Percentiles rank a stretch among this genome's conserved stretches.
Evolutionary conservation across 2,329 filamentous ascomycete genomes (phyloP).

Genomic region (Xylariaceae sp.): DNA sequence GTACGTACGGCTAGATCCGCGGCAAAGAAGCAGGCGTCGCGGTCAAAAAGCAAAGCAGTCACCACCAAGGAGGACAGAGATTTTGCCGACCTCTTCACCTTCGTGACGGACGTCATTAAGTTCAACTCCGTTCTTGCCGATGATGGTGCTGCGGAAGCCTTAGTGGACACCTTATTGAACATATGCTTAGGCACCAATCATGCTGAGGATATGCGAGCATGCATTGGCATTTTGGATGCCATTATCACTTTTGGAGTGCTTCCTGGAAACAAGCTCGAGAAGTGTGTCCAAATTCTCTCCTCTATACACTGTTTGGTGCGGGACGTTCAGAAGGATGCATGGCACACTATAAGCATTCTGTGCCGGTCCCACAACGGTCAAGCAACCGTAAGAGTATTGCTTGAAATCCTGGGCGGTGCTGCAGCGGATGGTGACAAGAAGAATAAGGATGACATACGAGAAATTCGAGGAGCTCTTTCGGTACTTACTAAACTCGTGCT

Average conservation of each 20-base stretch:
- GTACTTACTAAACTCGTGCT: slow-evolving; percentile 69
- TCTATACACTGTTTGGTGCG: slow-evolving; percentile 73
- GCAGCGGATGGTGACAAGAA: slow-evolving; percentile 53
- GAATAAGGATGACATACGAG: slow-evolving; percentile 60
- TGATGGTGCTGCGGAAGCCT: slow-evolving; percentile 64
- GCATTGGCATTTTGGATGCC: slow-evolving; percentile 71
- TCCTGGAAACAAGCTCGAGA: slow-evolving; percentile 65
- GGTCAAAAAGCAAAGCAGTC: slow-evolving; percentile 51
- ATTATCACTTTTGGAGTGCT: slow-evolving; percentile 77
- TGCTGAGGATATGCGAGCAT: slow-evolving; percentile 69
- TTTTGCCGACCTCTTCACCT: slow-evolving; percentile 68
- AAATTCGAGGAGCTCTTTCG: slow-evolving; percentile 67
- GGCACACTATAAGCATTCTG: slow-evolving; percentile 73
- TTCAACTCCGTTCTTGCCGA: slow-evolving; percentile 75
- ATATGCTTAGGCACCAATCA: slow-evolving; percentile 74
- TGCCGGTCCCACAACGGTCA: slow-evolving; percentile 78
- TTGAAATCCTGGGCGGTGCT: slow-evolving; percentile 65
- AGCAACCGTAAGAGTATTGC: slow-evolving; percentile 68
- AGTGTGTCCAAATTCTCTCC: slow-evolving; percentile 73
- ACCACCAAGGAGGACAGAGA: slow-evolving; percentile 64
- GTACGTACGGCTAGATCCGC: slow-evolving; percentile 57
- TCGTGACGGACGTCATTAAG: slow-evolving; percentile 73
- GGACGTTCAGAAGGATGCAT: slow-evolving; percentile 67
- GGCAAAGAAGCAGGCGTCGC: slow-evolving; percentile 58
- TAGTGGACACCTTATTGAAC: slow-evolving; percentile 68